Evolutionary conservation across 306 rosid species (phyloP), one percentile per base, ranked within the genome.

Genomic region (Gynostemma pentaphyllum): DNA sequence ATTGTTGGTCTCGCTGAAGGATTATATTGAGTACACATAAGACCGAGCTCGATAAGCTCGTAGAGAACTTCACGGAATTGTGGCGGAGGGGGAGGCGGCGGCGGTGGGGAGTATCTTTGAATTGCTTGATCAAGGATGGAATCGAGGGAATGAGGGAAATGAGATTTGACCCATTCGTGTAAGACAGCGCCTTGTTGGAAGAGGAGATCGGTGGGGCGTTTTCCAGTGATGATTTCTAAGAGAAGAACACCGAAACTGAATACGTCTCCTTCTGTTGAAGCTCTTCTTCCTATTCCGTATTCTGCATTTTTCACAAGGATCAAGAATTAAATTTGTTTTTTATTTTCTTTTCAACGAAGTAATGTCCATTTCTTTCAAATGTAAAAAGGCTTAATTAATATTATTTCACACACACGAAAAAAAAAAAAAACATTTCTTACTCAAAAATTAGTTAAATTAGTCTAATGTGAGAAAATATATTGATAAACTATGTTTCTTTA

Each of bases 211-310:
- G 96, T 83, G 36, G 98, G 96, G 37, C 76, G 87, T 45, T 70
- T 82, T 27, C 96, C 88, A 3, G 90, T 79, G 44, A 88, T 80
- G 0, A 92, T 79, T 80, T 92, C 96, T 45, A 92, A 50, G 52
- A 88, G 29, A 71, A 88, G 81, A 2, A 92, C 90, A 22, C 98
- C 98, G 45, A 64, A 88, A 75, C 96, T 85, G 60, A 80, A 92
- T 7, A 92, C 96, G 53, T 92, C 98, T 7, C 98, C 96, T 49
- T 84, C 69, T 1, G 79, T 75, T 45, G 98, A 92, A 50, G 85
- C 89, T 6, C 77, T 52, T 61, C 75, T 81, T 55, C 98, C 98
- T 82, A 92, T 66, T 71, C 96, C 98, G 54, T 88, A 92, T 39
- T 92, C 95, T 92, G 75, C 73, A 71, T 57, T 57, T 57, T 57